These are phyloP conservation scores for Penicillium lividum DNA, from an alignment of 495 filamentous ascomycete species.

Conservation along the genomic window DNA sequence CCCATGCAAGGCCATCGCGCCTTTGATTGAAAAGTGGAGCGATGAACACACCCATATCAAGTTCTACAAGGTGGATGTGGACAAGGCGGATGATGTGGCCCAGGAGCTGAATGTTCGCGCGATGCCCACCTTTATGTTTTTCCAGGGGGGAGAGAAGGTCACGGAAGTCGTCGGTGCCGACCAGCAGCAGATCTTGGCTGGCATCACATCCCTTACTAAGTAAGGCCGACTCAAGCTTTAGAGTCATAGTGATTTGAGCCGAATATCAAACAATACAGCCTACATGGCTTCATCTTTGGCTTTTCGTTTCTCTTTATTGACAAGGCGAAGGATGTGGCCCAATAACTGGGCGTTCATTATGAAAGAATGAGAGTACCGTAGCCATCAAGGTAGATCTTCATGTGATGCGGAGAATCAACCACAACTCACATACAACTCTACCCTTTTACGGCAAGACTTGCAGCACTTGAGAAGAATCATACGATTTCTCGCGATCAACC, in stretches of 20 bases:
- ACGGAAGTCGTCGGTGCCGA: constrained; percentile 73
- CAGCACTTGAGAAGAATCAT: background rate
- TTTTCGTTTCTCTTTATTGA: no score
- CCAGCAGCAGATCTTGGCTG: constrained; percentile 28
- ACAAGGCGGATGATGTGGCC: constrained; percentile 70
- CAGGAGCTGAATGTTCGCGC: constrained; percentile 76
- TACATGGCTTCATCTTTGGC: no score
- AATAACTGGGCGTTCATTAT: no score
- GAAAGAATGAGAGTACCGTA: no score
- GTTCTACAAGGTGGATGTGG: constrained; percentile 90
- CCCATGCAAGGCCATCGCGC: constrained; percentile 84
- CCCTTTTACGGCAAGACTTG: no score
- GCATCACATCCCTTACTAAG: constrained; percentile 7
- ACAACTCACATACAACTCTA: no score
- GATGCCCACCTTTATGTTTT: constrained; percentile 86
- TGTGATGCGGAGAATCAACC: no score
- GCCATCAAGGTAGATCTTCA: no score
- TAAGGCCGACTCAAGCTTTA: no score
- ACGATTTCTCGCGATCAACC: background rate
- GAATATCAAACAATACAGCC: no score
- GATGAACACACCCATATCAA: constrained; percentile 52
- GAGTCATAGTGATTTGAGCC: no score
- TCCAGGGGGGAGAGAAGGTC: constrained; percentile 69
- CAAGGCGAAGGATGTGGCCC: no score
- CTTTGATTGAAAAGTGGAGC: constrained; percentile 63